A percentile compares a stretch with the other conserved stretches of the same genome.
phyloP scores from a whole-genome alignment of 371 early-diverging fungal genomes.

The Syncephalis fuscata region DNA sequence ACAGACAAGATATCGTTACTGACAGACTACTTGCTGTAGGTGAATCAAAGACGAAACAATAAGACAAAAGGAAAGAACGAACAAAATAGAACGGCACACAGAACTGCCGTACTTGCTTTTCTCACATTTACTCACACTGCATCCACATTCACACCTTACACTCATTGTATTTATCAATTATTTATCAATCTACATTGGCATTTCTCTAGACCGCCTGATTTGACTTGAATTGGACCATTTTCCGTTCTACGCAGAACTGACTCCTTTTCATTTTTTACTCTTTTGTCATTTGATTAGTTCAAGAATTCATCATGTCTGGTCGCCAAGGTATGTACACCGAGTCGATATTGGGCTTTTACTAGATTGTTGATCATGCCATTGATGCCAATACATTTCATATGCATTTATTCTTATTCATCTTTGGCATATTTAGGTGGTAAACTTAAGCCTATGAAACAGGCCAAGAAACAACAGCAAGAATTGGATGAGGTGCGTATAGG shows the following conservation, averaged over 20 bases:
- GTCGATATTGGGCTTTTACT: not conserved
- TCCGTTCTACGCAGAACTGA: too few relatives aligned
- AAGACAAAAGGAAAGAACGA: too few relatives aligned
- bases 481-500: slow-evolving; percentile 38
- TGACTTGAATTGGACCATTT: too few relatives aligned
- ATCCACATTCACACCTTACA: too few relatives aligned
- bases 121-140: too few relatives aligned
- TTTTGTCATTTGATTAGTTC: not conserved
- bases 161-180: too few relatives aligned
- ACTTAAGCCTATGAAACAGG: slow-evolving; percentile 64
- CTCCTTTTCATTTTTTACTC: slow-evolving; percentile 1
- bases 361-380: too few relatives aligned
- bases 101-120: not conserved
- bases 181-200: not conserved
- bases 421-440: slow-evolving; percentile 35
- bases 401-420: not conserved
- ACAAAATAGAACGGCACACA: not conserved
- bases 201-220: too few relatives aligned
- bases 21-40: too few relatives aligned
- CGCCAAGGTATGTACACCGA: slow-evolving; percentile 28
- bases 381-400: too few relatives aligned
- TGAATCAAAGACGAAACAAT: too few relatives aligned
- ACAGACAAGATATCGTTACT: too few relatives aligned
- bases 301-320: slow-evolving; percentile 26
- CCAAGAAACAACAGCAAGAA: slow-evolving; percentile 38